Percentiles rank a stretch among this genome's conserved stretches.
Evolutionary conservation across 352 stramenopile genomes (phyloP).

Genomic region (Pythium rhizo-oryzae): DNA sequence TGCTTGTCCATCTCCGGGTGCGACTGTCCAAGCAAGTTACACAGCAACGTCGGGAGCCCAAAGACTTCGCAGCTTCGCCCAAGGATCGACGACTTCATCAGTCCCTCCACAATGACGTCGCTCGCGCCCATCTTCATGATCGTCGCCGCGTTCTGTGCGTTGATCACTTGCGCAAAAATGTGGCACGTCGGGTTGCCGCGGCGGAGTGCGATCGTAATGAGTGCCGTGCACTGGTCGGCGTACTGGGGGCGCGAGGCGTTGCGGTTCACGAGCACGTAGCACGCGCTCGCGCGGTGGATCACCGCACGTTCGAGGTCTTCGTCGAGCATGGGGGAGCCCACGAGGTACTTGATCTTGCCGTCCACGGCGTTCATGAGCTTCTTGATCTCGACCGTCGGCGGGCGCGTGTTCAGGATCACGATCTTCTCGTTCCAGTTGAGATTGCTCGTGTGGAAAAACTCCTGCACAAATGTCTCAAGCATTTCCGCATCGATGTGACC

Average conservation of each 20-base stretch:
- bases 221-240: conserved; percentile 65
- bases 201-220: conserved; percentile 78
- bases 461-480: conserved; percentile 68
- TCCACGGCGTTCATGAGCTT: conserved; percentile 78
- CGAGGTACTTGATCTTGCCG: conserved; percentile 83
- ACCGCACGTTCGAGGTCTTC: conserved; percentile 70
- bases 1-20: conserved; percentile 56
- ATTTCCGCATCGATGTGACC: conserved; percentile 71
- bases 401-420: conserved; percentile 71
- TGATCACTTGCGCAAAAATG: conserved; percentile 83
- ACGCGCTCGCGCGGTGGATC: conserved; percentile 53
- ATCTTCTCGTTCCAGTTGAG: conserved; percentile 84
- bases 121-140: conserved; percentile 78
- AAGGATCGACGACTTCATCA: conserved; percentile 77
- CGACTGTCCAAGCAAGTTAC: conserved; percentile 64
- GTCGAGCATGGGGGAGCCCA: conserved; percentile 78
- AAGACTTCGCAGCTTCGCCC: conserved; percentile 66
- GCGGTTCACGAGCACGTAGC: conserved; percentile 74
- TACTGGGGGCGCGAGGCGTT: conserved; percentile 53
- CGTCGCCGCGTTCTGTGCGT: conserved; percentile 58
- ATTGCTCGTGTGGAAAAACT: conserved; percentile 88
- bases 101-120: conserved; percentile 67
- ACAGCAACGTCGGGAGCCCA: conserved; percentile 66
- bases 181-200: conserved; percentile 68
- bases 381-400: conserved; percentile 66